Evolutionary conservation across 371 early-diverging fungal species (phyloP), one percentile per base, ranked within the genome.

Genomic region (Lichtheimia ramosa): DNA sequence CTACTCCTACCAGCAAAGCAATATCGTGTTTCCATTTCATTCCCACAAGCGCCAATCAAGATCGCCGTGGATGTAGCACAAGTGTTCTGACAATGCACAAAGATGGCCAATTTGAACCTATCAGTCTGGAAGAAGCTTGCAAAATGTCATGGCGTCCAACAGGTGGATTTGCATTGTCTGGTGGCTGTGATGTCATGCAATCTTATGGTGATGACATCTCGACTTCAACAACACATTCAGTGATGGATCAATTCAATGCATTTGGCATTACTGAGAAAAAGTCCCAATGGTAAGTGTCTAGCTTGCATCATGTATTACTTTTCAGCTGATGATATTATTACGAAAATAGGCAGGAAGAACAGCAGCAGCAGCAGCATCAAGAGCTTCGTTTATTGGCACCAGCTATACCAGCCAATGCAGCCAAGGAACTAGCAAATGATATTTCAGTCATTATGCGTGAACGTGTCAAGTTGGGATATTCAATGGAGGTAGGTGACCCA

Each of bases 401-500:
- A 8, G 3, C 52, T 10, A n/a, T 46, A 18, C 46, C 21, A 5
- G 21, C 5, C 8, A 6, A 46, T 18, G 46, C 46, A 46, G 46
- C 46, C 18, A 46, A n/a, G 21, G 46, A 46, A 46, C 57, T 88
- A 48, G 77, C 79, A 20, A 72, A 68, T 28, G 95, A 94, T 66
- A 87, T 94, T 18, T 87, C 93, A 0, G 89, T 89, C 7, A 69
- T 82, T 10, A 94, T 94, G 92, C 74, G 89, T 43, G 81, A 82
- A 52, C 79, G 90, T 46, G 89, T 89, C 5, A 61, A 73, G 24
- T 73, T 71, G 21, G 93, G 93, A 14, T 94, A 94, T 63, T 88
- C 88, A 4, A 85, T 90, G 83, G 78, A 88, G 62, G 91, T 89
- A 59, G 73, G 75, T 20, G 46, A 46, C 21, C 21, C 7, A 5